Conservation (phyloP, 2,329 filamentous ascomycete species). For the Diaporthe nobilis region DNA sequence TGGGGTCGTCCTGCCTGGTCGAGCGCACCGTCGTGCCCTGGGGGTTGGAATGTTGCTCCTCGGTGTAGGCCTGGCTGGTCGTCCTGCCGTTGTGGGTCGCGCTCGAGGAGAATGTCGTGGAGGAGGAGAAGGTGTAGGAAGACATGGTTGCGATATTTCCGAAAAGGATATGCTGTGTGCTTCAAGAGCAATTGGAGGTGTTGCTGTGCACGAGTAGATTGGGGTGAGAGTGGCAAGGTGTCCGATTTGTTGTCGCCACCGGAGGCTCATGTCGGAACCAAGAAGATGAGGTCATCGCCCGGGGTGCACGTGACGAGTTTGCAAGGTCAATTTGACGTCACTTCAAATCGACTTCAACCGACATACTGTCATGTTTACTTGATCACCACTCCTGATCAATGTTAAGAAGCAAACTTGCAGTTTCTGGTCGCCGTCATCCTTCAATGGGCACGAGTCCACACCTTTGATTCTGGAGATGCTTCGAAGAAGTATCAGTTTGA, state of each 20-base stretch:
- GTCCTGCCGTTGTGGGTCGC: constrained; percentile 13
- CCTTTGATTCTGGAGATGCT: too few relatives aligned
- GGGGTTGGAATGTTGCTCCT: constrained; percentile 24
- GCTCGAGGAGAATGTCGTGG: constrained; percentile 22
- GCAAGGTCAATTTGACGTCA: constrained; percentile 28
- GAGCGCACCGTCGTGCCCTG: constrained; percentile 29
- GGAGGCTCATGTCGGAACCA: neutral
- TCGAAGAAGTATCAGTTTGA: too few relatives aligned
- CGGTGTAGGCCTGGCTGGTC: constrained; percentile 35
- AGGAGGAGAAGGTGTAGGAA: constrained; percentile 35
- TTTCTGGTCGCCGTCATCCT: too few relatives aligned
- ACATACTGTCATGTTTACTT: neutral
- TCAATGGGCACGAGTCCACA: too few relatives aligned
- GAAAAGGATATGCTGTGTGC: too few relatives aligned
- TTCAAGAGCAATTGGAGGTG: too few relatives aligned
- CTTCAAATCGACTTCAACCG: neutral
- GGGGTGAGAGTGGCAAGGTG: neutral
- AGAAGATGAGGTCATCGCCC: constrained; percentile 22
- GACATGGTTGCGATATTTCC: neutral
- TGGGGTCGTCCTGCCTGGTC: constrained; percentile 20
- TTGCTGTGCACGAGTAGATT: neutral
- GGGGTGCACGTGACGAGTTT: constrained; percentile 4
- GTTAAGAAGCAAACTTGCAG: too few relatives aligned
- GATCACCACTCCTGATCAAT: too few relatives aligned
- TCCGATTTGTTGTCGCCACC: neutral